Evolutionary conservation across 768 basidiomycete species (phyloP).

Genomic region (Russula sp.): DNA sequence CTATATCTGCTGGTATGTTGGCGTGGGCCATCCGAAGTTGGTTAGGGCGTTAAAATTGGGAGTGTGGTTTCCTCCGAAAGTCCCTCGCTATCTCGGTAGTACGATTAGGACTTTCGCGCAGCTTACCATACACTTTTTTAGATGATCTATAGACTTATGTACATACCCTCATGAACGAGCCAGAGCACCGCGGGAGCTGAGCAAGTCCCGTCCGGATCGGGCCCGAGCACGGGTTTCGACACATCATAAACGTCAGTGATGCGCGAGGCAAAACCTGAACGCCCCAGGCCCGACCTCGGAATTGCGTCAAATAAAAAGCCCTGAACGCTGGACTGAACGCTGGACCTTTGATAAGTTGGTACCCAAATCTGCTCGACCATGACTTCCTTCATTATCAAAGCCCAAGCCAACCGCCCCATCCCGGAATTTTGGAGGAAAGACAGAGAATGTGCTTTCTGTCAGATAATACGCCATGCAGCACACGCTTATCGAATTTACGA

Average conservation of each 20-base stretch:
- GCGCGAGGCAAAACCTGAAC: not conserved
- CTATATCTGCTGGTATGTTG: constrained; percentile 6
- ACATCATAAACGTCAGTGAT: not conserved
- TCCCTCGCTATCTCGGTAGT: not conserved
- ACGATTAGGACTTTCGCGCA: not conserved
- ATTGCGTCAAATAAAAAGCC: not conserved
- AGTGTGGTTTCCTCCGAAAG: not conserved
- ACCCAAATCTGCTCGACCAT: constrained; percentile 31
- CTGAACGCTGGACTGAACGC: no score
- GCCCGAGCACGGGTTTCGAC: not conserved
- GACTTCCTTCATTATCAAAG: constrained; percentile 71
- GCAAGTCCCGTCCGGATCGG: not conserved
- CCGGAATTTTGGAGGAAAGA: constrained; percentile 47
- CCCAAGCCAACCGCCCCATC: constrained; percentile 46
- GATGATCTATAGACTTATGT: not conserved
- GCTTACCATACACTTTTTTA: not conserved
- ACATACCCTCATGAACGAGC: not conserved
- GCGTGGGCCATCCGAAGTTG: constrained; percentile 13
- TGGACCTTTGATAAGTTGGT: not conserved
- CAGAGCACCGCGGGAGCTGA: not conserved
- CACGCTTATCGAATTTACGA: constrained; percentile 52
- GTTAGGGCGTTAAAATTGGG: constrained; percentile 8
- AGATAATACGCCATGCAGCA: constrained; percentile 47
- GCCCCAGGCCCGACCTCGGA: not conserved
- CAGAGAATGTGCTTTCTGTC: constrained; percentile 56